Percentiles rank a stretch among this genome's conserved stretches.
Conservation (phyloP, 2,329 filamentous ascomycete species). For the Rasamsonia emersonii region DNA sequence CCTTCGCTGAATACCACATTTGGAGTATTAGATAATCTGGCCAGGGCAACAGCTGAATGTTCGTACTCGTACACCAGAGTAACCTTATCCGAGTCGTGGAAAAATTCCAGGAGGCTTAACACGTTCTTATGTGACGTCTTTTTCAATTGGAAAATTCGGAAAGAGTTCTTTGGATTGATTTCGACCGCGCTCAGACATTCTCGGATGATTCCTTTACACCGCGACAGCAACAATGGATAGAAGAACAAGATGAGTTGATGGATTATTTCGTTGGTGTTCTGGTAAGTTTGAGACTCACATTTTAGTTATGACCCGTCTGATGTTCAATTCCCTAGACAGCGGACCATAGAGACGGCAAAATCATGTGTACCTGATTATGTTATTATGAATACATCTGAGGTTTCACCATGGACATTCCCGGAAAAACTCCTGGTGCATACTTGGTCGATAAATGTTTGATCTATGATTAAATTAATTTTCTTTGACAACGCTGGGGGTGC, state of each 20-base stretch:
- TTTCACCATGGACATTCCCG: too few relatives aligned
- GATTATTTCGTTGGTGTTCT: not conserved
- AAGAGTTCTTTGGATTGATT: slow-evolving; percentile 3
- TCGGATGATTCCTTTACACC: not conserved
- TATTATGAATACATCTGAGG: slow-evolving; percentile 2
- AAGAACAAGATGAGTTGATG: slow-evolving; percentile 1
- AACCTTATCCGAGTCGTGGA: not conserved
- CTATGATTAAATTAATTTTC: too few relatives aligned
- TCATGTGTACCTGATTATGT: not conserved
- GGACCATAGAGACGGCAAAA: slow-evolving; percentile 1
- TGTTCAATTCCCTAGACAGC: not conserved
- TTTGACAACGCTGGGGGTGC: too few relatives aligned
- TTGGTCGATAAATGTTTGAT: too few relatives aligned
- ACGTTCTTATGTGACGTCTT: not conserved
- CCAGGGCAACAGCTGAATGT: slow-evolving; percentile 3
- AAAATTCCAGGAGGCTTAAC: not conserved
- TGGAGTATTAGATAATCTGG: slow-evolving; percentile 1
- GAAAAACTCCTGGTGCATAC: too few relatives aligned
- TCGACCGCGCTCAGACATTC: slow-evolving; percentile 1
- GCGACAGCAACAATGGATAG: not conserved
- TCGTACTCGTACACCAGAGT: slow-evolving; percentile 5
- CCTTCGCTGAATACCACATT: slow-evolving; percentile 2
- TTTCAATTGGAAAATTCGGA: slow-evolving; percentile 1
- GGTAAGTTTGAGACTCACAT: not conserved
- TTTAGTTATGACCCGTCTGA: not conserved